Conservation (phyloP, 2,329 filamentous ascomycete genomes). For the Fonsecaea monophora region DNA sequence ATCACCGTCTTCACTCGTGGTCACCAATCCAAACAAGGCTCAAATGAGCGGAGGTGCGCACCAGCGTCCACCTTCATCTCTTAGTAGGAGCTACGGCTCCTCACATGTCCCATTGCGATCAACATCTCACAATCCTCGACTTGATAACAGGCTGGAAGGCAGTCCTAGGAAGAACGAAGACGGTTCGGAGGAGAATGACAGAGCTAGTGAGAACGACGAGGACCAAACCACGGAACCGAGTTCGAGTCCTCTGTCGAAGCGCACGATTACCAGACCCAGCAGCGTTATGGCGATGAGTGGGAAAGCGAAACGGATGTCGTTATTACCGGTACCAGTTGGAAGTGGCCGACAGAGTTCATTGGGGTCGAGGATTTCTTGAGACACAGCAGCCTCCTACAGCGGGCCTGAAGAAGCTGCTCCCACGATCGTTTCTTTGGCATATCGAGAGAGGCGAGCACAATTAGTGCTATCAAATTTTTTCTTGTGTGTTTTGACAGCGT, state of each 20-base stretch:
- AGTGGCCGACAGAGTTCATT: constrained; percentile 36
- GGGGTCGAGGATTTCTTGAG: constrained; percentile 30
- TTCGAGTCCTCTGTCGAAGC: constrained; percentile 39
- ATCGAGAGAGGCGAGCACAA: constrained; percentile 8
- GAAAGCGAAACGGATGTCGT: constrained; percentile 40
- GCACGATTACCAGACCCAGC: constrained; percentile 39
- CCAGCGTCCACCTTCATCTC: constrained; percentile 34
- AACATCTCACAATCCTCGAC: constrained; percentile 23
- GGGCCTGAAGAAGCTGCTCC: constrained; percentile 26
- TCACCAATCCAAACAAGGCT: constrained; percentile 33
- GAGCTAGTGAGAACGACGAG: constrained; percentile 32
- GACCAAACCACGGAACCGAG: constrained; percentile 36
- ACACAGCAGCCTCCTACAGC: constrained; percentile 27
- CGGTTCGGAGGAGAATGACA: constrained; percentile 32
- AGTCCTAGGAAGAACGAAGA: constrained; percentile 15
- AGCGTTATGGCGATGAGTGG: constrained; percentile 38
- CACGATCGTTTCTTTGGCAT: constrained; percentile 20
- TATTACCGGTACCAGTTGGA: constrained; percentile 36
- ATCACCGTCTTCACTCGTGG: constrained; percentile 39
- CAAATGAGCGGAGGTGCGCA: constrained; percentile 27
- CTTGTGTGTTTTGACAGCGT: constrained; percentile 5
- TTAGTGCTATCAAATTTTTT: background rate
- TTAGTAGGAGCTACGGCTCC: constrained; percentile 32
- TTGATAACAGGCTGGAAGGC: constrained; percentile 19
- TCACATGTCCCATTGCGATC: constrained; percentile 31